Evolutionary conservation across 257 asterid species (phyloP), one percentile per base, ranked within the genome.

Genomic region (Thymus mandschuricus): DNA sequence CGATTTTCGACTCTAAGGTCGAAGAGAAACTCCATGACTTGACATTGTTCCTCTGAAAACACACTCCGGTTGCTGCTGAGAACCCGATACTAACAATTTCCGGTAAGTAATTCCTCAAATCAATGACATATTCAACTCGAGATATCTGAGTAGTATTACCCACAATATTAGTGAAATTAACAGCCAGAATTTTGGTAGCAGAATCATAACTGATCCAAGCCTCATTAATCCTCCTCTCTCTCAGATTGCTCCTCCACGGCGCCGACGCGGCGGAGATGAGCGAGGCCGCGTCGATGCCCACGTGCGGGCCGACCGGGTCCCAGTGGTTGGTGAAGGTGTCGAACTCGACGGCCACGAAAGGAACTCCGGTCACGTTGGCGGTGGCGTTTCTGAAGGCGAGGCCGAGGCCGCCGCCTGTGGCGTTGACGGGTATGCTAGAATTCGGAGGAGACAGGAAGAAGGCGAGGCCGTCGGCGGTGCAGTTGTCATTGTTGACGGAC

Each of bases 341-440:
- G n/a, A 67, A 52, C 7, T 68, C 72, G 8, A 68, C 72, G 5
- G 72, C 72, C 9, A 67, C 9, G 28, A 67, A 67, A 2, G 72
- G 72, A 10, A 2, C 51, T 10, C 28, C 63, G 3, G 72, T 10
- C 2, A 34, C 50, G n/a, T 51, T 51, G 3, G 33, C 45, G 0
- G 61, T 15, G 60, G 48, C 49, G 27, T 50, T 33, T 10, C 5
- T 0, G 27, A 33, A 34, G 63, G 52, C 41, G 33, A 68, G 72
- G 41, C 72, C 72, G 5, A 67, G 72, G 41, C 41, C 72, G 8
- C 52, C 9, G 12, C 64, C 63, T 2, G 41, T 21, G 8, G 64
- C 35, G 1, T 38, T 11, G 0, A 0, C 2, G 4, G 63, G 72
- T 3, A 68, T 68, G 29, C 13, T 21, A 3, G 51, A 38, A 38